phyloP scores from a whole-genome alignment of 2,329 filamentous ascomycete genomes.

The Aspergillus fumigatiaffinis region DNA sequence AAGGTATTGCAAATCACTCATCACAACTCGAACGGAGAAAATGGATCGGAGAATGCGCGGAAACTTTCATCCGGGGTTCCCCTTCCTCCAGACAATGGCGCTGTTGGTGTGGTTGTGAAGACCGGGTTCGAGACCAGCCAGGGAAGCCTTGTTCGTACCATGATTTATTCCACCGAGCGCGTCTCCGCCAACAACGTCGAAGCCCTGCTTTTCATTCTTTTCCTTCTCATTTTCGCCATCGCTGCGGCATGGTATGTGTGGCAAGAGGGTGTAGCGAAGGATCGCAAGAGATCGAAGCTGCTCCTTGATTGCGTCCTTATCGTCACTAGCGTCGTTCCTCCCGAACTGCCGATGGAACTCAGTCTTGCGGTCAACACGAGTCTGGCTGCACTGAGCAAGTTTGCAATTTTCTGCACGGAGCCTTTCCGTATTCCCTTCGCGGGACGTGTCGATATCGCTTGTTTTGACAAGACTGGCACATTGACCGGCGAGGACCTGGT shows the following conservation, averaged over 20 bases:
- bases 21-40: conserved; percentile 67
- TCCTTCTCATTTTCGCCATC: conserved; percentile 91
- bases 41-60: conserved; percentile 52
- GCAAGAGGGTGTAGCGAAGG: conserved; percentile 90
- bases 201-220: conserved; percentile 94
- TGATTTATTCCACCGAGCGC: conserved; percentile 99
- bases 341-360: conserved; percentile 96
- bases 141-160: conserved; percentile 93
- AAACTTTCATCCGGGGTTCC: conserved; percentile 73
- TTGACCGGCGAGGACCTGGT: conserved; percentile 94
- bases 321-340: conserved; percentile 95
- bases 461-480: conserved; percentile 98
- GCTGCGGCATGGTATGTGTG: conserved; percentile 99
- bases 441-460: conserved; percentile 90
- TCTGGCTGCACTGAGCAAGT: conserved; percentile 88
- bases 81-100: conserved; percentile 85
- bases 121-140: conserved; percentile 99
- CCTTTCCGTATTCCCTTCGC: conserved; percentile 97
- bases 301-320: conserved; percentile 96
- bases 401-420: conserved; percentile 97
- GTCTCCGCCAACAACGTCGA: conserved; percentile 98
- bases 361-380: conserved; percentile 97
- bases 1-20: conserved; percentile 96
- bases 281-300: conserved; percentile 95
- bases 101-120: conserved; percentile 90